Percentiles rank a stretch among this genome's conserved stretches.
Evolutionary conservation across 2,329 filamentous ascomycete species (phyloP).

Genomic region (Hawksworthiomyces lignivorus): DNA sequence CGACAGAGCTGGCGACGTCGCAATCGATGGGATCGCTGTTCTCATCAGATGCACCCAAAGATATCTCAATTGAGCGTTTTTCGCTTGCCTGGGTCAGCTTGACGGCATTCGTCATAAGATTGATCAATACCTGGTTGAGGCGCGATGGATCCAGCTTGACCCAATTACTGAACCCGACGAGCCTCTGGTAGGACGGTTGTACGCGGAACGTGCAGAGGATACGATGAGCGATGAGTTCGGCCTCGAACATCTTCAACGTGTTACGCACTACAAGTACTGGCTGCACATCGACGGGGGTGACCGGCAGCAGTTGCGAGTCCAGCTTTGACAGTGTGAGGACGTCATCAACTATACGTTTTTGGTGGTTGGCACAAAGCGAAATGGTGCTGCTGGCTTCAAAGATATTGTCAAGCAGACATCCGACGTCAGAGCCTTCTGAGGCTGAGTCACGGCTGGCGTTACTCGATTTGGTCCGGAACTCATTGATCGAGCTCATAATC

Average conservation of each 20-base stretch:
- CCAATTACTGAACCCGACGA: constrained; percentile 54
- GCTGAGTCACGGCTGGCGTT: constrained; percentile 5
- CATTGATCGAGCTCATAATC: constrained; percentile 46
- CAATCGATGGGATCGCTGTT: constrained; percentile 1
- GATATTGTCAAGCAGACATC: constrained; percentile 44
- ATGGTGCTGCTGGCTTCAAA: constrained; percentile 78
- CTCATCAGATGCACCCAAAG: constrained; percentile 50
- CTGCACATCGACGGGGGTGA: constrained; percentile 62
- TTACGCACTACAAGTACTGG: constrained; percentile 57
- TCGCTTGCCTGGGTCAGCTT: constrained; percentile 57
- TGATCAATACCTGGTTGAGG: constrained; percentile 66
- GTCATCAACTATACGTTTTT: constrained; percentile 69
- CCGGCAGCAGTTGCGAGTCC: constrained; percentile 64
- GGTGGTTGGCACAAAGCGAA: constrained; percentile 69
- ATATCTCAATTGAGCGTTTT: constrained; percentile 53
- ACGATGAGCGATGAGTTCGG: constrained; percentile 62
- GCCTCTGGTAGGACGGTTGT: constrained; percentile 56
- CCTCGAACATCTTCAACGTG: constrained; percentile 70
- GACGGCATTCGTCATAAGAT: constrained; percentile 62
- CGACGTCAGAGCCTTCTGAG: constrained; percentile 26
- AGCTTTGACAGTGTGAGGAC: constrained; percentile 67
- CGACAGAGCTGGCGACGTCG: neutral
- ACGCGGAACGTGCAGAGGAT: constrained; percentile 65
- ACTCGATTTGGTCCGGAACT: constrained; percentile 26
- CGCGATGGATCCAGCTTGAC: constrained; percentile 68